These are phyloP conservation scores for Jimgerdemannia flammicorona DNA, from an alignment of 192 early-diverging fungal species.

Conservation along the genomic window DNA sequence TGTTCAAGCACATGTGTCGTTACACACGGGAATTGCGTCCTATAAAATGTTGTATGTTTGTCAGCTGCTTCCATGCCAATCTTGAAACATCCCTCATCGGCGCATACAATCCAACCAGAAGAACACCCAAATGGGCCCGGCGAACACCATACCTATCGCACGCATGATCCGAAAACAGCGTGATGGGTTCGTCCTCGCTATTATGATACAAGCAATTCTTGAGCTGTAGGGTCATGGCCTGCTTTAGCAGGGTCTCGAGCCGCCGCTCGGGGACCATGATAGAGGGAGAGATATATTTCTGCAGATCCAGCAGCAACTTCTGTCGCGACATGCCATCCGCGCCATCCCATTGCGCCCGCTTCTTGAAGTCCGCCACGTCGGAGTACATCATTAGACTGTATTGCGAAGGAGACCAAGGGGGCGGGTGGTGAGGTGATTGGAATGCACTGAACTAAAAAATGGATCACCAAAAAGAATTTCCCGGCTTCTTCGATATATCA, in stretches of 20 bases:
- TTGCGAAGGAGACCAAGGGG: not conserved
- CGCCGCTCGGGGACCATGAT: conserved; percentile 87
- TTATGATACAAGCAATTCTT: conserved; percentile 84
- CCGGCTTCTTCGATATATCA: not conserved
- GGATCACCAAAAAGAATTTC: not conserved
- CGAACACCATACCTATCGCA: conserved; percentile 59
- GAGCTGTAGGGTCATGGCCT: conserved; percentile 73
- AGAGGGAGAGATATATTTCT: conserved; percentile 70
- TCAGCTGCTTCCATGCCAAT: not conserved
- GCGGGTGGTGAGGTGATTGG: no score
- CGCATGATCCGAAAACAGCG: conserved; percentile 67
- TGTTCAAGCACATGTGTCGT: conserved; percentile 59
- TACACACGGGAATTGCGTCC: conserved; percentile 48
- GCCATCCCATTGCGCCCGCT: conserved; percentile 79
- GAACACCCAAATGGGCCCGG: not conserved
- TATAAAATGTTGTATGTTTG: conserved; percentile 7
- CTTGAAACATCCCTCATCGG: no score
- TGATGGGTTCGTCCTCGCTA: conserved; percentile 47
- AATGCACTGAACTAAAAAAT: no score
- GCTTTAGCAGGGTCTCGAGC: conserved; percentile 79
- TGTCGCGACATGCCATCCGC: conserved; percentile 63
- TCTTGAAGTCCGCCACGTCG: conserved; percentile 60
- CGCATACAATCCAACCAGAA: not conserved
- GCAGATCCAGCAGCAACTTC: conserved; percentile 54
- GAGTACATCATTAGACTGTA: conserved; percentile 69